Base-by-base conservation (phyloP, 805 yeast genomes). In the Kuraishia hungarica region DNA sequence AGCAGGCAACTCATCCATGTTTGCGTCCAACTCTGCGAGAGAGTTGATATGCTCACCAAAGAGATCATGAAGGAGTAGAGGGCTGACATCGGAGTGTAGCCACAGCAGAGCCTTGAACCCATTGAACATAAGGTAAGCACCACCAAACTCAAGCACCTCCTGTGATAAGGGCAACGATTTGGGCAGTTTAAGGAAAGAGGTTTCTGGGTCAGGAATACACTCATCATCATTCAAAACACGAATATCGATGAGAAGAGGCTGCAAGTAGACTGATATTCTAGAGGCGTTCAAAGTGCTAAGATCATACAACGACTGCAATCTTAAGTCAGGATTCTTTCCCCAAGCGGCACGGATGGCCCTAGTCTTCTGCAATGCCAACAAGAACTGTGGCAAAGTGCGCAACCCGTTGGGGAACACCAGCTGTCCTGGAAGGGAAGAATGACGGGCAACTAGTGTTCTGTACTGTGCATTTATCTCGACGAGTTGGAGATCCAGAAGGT, bases 351-450 rank as follows among this genome's bases (percentile, higher is more conserved):
- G 73, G 26, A 92, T 75, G 1, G 90, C 83, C 54, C 74, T 77
- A 1, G 87, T 66, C 66, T 93, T 94, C 60, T 84, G 77, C 57
- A 91, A 82, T 0, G 93, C 75, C 53, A 91, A 74, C 52, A 87
- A 65, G 61, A 80, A 83, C 62, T 84, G 78, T 10, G 93, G 83
- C 54, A 93, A 73, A 50, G 89, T 82, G 56, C 82, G 81, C 61
- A 94, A 73, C 10, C 93, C 81, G 50, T 87, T 89, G 0, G 99
- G 98, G 67, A 93, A 75, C 5, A 93, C 78, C 58, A 94, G 73
- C 64, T 87, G 90, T 13, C 83, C 80, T 15, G 83, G 76, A 4
- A 79, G 70, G 0, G 74, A 69, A 51, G 76, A 69, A 24, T 73
- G 68, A 13, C 73, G 71, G 7, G 77, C 74, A 20, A 76, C 78